Base-by-base conservation (phyloP, 192 early-diverging fungal species). In the Backusella sp. region DNA sequence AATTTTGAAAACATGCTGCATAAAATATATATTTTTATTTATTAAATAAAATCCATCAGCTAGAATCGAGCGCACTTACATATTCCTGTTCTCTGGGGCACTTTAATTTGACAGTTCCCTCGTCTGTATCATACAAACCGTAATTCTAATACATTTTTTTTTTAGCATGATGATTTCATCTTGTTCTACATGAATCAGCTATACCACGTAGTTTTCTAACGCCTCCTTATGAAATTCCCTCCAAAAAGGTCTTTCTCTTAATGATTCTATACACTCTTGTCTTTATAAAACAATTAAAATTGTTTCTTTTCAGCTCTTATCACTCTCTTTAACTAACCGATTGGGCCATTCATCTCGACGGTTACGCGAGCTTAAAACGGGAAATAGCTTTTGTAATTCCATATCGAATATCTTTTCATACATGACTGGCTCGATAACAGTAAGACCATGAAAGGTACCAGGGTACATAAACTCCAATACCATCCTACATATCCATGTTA, bases 121-220 rank as follows among this genome's bases (percentile, higher is more conserved):
- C 70, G 19, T 72, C 66, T 9, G 77, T 76, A 3, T 88, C 80
- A 26, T 81, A 44, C 76, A 86, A 66, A 1, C 85, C 87, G 59
- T 82, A 79, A 66, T 86, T 68, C 87, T 88, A 72, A 0, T 7
- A 5, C 2, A 56, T 68, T 53, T 19, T 52, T 21, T 23, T 21
- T 23, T 36, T 68, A 52, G 9, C 15, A 37, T 39, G 9, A 35
- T 21, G 3, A 28, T 66, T 1, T 9, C 4, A 28, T 35, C 62
- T 14, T 17, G 3, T 74, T 71, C 39, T 0, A 39, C 2, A 14
- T 41, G 11, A 7, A 32, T 6, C 8, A 32, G 56, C 36, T 80
- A 74, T 85, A 90, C 89, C 30, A 91, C 41, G 72, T 89, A 88
- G 14, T 86, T 52, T 15, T 90, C 79, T 23, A 90, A 69, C 49